Evolutionary conservation across 495 filamentous ascomycete genomes (phyloP).

Genomic region (Hamigera avellanea): DNA sequence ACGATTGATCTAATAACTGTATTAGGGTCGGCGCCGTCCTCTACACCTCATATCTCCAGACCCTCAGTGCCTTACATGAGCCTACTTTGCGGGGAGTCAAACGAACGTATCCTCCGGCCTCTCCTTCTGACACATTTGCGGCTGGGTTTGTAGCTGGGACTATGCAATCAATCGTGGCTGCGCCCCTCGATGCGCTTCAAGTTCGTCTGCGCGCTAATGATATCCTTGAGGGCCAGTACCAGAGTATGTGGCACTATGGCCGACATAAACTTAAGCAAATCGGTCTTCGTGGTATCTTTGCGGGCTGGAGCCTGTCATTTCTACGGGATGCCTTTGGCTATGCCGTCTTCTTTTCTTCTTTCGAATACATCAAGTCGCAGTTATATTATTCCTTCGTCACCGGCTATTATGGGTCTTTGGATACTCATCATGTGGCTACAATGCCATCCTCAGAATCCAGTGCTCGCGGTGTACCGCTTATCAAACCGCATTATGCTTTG

Average conservation of each 20-base stretch:
- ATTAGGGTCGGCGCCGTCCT: conserved; percentile 67
- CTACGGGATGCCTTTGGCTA: conserved; percentile 73
- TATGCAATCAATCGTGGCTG: conserved; percentile 69
- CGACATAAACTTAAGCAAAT: conserved; percentile 64
- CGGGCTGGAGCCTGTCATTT: conserved; percentile 68
- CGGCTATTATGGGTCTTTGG: conserved; percentile 58
- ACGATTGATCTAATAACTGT: conserved; percentile 1
- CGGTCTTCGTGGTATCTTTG: conserved; percentile 68
- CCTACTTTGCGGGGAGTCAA: conserved; percentile 57
- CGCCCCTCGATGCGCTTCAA: conserved; percentile 81
- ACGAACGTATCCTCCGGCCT: conserved; percentile 65
- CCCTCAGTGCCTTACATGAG: conserved; percentile 58
- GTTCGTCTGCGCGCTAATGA: conserved; percentile 64
- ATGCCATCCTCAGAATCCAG: conserved; percentile 12
- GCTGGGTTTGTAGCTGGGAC: conserved; percentile 70
- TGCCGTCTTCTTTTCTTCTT: conserved; percentile 73
- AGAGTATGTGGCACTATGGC: conserved; percentile 75
- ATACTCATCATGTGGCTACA: conserved; percentile 16
- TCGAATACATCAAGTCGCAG: conserved; percentile 82
- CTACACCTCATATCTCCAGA: conserved; percentile 80
- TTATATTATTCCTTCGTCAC: conserved; percentile 70
- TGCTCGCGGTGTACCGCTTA: conserved; percentile 35
- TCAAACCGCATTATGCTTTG: conserved; percentile 74
- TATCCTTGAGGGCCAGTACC: conserved; percentile 54
- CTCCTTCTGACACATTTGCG: conserved; percentile 50